These are phyloP conservation scores for Clathrus columnatus DNA, from an alignment of 768 basidiomycete genomes.

Conservation along the genomic window DNA sequence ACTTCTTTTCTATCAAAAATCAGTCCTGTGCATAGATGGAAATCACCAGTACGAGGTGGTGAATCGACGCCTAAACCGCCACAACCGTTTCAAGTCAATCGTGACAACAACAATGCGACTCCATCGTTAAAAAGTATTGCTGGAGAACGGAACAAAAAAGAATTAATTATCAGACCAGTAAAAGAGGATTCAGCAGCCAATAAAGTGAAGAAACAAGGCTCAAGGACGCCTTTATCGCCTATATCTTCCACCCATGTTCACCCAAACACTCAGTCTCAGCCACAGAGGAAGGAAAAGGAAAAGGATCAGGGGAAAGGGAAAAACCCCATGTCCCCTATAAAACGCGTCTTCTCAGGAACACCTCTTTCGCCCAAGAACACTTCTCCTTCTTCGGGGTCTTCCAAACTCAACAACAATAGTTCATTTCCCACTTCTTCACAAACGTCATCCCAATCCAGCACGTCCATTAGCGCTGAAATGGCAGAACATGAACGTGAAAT, in stretches of 20 bases:
- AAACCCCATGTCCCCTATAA: background rate
- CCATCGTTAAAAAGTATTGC: background rate
- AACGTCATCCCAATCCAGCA: background rate
- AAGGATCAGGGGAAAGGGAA: background rate
- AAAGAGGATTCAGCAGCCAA: background rate
- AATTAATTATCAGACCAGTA: background rate
- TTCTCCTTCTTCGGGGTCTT: background rate
- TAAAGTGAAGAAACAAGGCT: background rate
- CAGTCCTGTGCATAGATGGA: slow-evolving; percentile 1
- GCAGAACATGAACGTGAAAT: background rate
- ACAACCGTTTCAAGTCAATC: background rate
- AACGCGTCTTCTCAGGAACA: background rate
- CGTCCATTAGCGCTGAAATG: background rate
- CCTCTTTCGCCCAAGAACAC: background rate
- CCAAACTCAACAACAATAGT: too few species aligned
- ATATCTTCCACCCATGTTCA: too few species aligned
- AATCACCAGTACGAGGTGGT: background rate
- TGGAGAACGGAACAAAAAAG: background rate
- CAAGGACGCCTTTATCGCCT: too few species aligned
- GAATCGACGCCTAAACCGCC: background rate
- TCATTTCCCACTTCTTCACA: background rate
- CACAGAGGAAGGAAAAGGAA: background rate
- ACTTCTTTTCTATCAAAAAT: background rate
- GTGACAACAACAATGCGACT: background rate
- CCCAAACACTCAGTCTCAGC: background rate